Percentiles rank a stretch among this genome's conserved stretches.
Conservation (phyloP, 768 basidiomycete genomes). For the Suillus clintonianus region DNA sequence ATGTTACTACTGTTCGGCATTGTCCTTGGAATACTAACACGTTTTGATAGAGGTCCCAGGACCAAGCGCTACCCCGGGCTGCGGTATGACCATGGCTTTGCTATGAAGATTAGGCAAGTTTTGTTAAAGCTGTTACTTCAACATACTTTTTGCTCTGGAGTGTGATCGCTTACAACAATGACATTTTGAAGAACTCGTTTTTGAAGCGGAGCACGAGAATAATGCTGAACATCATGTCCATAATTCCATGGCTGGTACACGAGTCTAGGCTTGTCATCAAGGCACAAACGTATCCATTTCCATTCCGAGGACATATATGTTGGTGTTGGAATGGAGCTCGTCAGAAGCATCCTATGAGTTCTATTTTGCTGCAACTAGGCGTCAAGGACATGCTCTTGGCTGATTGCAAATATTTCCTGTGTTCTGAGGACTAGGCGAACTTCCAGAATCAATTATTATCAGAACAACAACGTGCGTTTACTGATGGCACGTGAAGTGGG, state of each 20-base stretch:
- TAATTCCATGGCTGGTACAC: slow-evolving; percentile 89
- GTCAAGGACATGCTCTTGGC: slow-evolving; percentile 89
- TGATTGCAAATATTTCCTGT: slow-evolving; percentile 84
- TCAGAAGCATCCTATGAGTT: slow-evolving; percentile 88
- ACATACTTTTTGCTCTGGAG: slow-evolving; percentile 35
- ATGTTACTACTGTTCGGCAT: slow-evolving; percentile 20
- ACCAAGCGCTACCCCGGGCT: slow-evolving; percentile 77
- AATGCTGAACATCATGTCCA: slow-evolving; percentile 90
- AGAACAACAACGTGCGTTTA: slow-evolving; percentile 16
- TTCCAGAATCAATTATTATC: slow-evolving; percentile 19
- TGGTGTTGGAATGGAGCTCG: slow-evolving; percentile 91
- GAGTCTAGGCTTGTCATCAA: slow-evolving; percentile 37
- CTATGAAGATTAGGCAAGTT: slow-evolving; percentile 77
- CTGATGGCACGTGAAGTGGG: too few species aligned
- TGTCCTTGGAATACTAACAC: slow-evolving; percentile 22
- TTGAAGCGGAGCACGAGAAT: slow-evolving; percentile 87
- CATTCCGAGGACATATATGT: slow-evolving; percentile 60
- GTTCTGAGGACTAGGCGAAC: slow-evolving; percentile 77
- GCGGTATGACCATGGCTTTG: slow-evolving; percentile 71
- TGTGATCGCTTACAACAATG: slow-evolving; percentile 86
- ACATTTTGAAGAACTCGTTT: slow-evolving; percentile 84
- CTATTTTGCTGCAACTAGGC: slow-evolving; percentile 87
- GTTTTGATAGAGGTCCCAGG: slow-evolving; percentile 65
- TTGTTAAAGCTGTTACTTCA: slow-evolving; percentile 21
- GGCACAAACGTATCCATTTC: slow-evolving; percentile 7